phyloP scores from a whole-genome alignment of 768 basidiomycete species.

The Tephrocybe sp. region DNA sequence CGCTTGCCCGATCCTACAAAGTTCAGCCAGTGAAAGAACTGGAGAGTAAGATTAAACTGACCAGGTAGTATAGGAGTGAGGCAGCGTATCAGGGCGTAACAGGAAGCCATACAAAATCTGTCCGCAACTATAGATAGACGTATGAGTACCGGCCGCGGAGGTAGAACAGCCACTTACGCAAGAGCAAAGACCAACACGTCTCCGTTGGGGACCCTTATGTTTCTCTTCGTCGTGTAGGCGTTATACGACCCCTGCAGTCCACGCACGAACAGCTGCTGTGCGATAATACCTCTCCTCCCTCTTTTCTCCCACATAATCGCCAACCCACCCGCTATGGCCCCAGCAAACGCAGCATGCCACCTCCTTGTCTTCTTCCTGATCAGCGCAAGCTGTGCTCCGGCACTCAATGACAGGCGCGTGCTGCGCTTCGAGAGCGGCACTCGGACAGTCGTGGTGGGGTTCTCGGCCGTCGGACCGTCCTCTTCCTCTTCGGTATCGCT shows the following conservation, averaged over 20 bases:
- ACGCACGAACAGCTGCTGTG: constrained; percentile 88
- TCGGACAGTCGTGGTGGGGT: constrained; percentile 24
- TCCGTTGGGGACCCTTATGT: constrained; percentile 77
- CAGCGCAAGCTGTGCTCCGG: constrained; percentile 62
- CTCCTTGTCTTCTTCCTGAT: constrained; percentile 64
- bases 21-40: neutral
- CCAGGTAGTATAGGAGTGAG: constrained; percentile 77
- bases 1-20: constrained; percentile 67
- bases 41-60: constrained; percentile 27
- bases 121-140: constrained; percentile 51
- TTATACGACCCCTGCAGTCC: constrained; percentile 92
- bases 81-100: constrained; percentile 79
- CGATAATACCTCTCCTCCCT: constrained; percentile 63
- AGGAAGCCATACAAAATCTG: constrained; percentile 86
- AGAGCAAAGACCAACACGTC: constrained; percentile 80
- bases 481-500: constrained; percentile 12
- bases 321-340: constrained; percentile 69
- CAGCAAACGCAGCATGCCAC: constrained; percentile 84
- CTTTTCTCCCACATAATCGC: constrained; percentile 79
- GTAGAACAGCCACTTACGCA: constrained; percentile 53
- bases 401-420: constrained; percentile 60
- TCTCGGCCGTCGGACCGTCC: constrained; percentile 24
- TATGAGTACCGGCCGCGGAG: too few relatives aligned
- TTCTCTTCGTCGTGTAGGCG: constrained; percentile 63
- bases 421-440: constrained; percentile 34